Evolutionary conservation across 257 asterid species (phyloP), one percentile per base, ranked within the genome.

Genomic region (Plantago elongata): DNA sequence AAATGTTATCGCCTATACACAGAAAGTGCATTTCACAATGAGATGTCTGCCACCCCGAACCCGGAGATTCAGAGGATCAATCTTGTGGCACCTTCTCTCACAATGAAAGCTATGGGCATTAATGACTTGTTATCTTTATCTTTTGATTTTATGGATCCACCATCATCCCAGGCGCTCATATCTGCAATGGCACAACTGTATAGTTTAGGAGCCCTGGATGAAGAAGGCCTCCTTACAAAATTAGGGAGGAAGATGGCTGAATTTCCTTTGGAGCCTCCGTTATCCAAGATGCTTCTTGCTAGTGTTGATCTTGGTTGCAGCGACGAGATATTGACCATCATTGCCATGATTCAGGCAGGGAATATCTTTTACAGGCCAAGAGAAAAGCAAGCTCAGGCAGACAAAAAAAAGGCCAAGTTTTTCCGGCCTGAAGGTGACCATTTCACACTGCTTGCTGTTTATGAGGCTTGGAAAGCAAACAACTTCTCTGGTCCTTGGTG

Each of bases 141-240:
- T 13, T 90, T 90, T 68, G 97, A 90, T 71, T 90, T 87, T 69
- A 90, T 90, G 97, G 97, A 90, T 40, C 96, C 97, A 5, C 97
- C 97, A 13, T 62, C 97, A 15, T 89, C 97, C 66, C 93, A 87
- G 77, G 95, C 96, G 11, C 93, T 90, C 51, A 73, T 83, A 74
- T 85, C 95, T 66, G 97, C 96, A 62, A 83, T 87, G 96, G 95
- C 83, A 59, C 95, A 87, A 75, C 86, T 90, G 2, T 90, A 83
- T 69, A 85, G 86, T 79, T 89, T 90, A 69, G 97, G 96, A 47
- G 93, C 97, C 67, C 71, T 90, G 63, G 96, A 90, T 78, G 93
- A 83, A 67, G 96, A 85, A 73, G 96, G 97, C 38, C 95, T 84
- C 62, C 83, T 90, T 51, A 90, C 94, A 34, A 87, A 87, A 78